Evolutionary conservation across 176 grass and related monocot species (phyloP).

Genomic region (Luzula sylvatica): DNA sequence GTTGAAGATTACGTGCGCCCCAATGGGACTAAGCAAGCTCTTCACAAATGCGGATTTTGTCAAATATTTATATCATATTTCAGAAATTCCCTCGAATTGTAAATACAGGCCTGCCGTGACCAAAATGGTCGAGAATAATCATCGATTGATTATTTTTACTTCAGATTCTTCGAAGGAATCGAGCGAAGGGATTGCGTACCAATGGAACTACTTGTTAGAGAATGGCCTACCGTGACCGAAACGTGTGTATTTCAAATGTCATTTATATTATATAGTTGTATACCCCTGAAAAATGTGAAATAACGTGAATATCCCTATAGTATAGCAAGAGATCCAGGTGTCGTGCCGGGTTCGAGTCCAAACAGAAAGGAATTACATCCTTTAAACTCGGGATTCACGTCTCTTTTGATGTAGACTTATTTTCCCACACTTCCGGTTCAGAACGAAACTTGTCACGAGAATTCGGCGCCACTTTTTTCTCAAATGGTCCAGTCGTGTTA

Average conservation of each 20-base stretch:
- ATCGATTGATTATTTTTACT: constrained; percentile 70
- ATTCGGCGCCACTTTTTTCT: constrained; percentile 48
- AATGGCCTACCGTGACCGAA: too few relatives aligned
- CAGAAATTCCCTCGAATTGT: constrained; percentile 70
- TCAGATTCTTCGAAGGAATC: constrained; percentile 85
- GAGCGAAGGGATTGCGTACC: constrained; percentile 82
- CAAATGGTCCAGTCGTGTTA: constrained; percentile 89
- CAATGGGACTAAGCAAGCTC: constrained; percentile 69
- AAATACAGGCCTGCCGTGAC: constrained; percentile 77
- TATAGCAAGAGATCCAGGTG: constrained; percentile 95
- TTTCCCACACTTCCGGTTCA: constrained; percentile 75
- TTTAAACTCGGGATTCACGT: constrained; percentile 69
- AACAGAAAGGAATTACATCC: constrained; percentile 90
- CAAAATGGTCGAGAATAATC: constrained; percentile 76
- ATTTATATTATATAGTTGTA: too few relatives aligned
- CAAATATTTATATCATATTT: constrained; percentile 76
- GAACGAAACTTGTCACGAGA: constrained; percentile 92
- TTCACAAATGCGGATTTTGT: constrained; percentile 67
- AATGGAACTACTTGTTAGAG: constrained; percentile 86
- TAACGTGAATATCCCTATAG: too few relatives aligned
- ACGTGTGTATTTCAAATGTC: too few relatives aligned
- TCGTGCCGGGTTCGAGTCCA: constrained; percentile 61
- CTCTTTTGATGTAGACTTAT: constrained; percentile 81
- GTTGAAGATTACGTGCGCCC: constrained; percentile 89
- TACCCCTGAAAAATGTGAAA: too few relatives aligned